phyloP scores from a whole-genome alignment of 2,329 filamentous ascomycete genomes.

The Dryadomyces quercivorus region DNA sequence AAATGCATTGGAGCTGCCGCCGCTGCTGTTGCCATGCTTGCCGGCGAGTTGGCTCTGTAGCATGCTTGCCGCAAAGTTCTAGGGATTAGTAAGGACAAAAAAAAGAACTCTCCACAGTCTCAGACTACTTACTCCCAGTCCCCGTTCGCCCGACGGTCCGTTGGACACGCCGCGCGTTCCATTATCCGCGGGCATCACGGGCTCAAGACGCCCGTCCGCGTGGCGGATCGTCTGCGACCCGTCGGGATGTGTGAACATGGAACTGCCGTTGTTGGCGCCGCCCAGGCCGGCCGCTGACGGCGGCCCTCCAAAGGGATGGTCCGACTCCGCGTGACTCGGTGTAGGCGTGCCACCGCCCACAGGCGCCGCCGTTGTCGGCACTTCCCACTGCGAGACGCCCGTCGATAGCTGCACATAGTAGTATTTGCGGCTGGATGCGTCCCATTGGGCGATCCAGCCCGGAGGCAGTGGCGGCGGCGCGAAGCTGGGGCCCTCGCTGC shows the following conservation, averaged over 20 bases:
- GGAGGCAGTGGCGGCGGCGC: conserved; percentile 48
- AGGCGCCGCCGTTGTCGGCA: conserved; percentile 51
- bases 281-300: not conserved
- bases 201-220: conserved; percentile 49
- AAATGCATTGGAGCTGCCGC: conserved; percentile 28
- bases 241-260: conserved; percentile 47
- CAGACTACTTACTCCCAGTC: conserved; percentile 51
- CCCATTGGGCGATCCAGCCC: conserved; percentile 62
- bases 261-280: conserved; percentile 15
- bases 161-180: conserved; percentile 27
- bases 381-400: conserved; percentile 63
- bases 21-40: conserved; percentile 25
- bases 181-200: conserved; percentile 32
- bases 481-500: conserved; percentile 46
- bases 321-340: conserved; percentile 34
- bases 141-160: conserved; percentile 34
- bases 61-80: conserved; percentile 50
- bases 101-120: not conserved
- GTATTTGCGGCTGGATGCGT: conserved; percentile 50
- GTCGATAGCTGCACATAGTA: conserved; percentile 64
- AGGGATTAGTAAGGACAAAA: not conserved
- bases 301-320: conserved; percentile 47
- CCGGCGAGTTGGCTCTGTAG: conserved; percentile 33
- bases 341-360: conserved; percentile 41
- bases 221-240: conserved; percentile 49